These are phyloP conservation scores for Colletotrichum spinosum DNA, from an alignment of 2,329 filamentous ascomycete genomes.

Conservation along the genomic window DNA sequence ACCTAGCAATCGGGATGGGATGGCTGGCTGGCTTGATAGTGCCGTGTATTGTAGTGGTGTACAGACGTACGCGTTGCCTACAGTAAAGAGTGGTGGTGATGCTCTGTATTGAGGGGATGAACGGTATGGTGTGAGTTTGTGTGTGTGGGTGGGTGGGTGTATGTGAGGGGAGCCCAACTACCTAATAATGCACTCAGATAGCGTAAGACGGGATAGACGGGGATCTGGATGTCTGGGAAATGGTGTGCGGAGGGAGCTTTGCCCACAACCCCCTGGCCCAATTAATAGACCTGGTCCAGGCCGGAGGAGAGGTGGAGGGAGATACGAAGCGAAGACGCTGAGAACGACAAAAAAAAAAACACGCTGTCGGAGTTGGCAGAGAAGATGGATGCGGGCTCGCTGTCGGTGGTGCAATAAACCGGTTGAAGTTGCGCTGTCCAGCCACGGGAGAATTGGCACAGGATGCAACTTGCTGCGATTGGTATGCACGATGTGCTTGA, in stretches of 20 bases:
- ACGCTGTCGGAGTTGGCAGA: conserved; percentile 2
- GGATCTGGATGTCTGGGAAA: conserved; percentile 34
- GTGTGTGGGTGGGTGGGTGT: conserved; percentile 10
- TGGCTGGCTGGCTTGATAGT: background rate
- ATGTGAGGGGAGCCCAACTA: conserved; percentile 21
- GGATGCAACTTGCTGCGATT: background rate
- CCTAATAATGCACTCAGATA: conserved; percentile 30
- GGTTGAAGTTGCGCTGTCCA: conserved; percentile 27
- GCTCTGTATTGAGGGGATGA: too few species aligned
- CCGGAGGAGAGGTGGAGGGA: conserved; percentile 22
- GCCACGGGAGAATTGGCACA: conserved; percentile 1
- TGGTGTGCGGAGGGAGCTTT: conserved; percentile 32
- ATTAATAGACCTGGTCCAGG: conserved; percentile 35
- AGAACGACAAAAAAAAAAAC: background rate
- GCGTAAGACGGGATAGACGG: conserved; percentile 35
- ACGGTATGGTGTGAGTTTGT: background rate
- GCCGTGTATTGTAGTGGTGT: too few species aligned
- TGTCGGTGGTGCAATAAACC: conserved; percentile 36
- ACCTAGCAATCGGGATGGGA: background rate
- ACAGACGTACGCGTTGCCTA: too few species aligned
- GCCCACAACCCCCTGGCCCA: conserved; percentile 29
- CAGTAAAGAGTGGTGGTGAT: background rate
- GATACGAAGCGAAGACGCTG: conserved; percentile 29
- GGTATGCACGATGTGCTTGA: conserved; percentile 4
- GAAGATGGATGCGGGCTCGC: conserved; percentile 21